Conservation (phyloP, 805 yeast species). For the Candida suzukii region DNA sequence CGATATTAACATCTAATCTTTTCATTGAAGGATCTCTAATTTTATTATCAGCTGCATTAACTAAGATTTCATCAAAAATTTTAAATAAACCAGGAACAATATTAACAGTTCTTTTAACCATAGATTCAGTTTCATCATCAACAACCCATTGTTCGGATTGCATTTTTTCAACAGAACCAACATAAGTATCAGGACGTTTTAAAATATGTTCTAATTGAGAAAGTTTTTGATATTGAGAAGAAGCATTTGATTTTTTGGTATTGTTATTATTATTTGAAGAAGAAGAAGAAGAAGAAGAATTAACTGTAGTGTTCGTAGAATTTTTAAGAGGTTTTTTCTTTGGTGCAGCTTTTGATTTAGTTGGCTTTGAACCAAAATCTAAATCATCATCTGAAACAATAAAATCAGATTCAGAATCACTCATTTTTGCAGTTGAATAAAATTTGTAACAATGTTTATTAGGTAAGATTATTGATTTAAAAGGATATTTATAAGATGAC, state of each 20-base stretch:
- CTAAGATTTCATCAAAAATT: conserved; percentile 94
- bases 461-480: too few species aligned
- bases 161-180: conserved; percentile 87
- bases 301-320: conserved; percentile 13
- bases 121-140: conserved; percentile 54
- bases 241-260: conserved; percentile 27
- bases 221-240: conserved; percentile 84
- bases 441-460: neutral
- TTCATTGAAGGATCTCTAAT: conserved; percentile 91
- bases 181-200: conserved; percentile 95
- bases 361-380: conserved; percentile 4
- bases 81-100: conserved; percentile 96
- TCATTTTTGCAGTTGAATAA: conserved; percentile 3
- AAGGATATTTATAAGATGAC: too few species aligned
- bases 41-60: conserved; percentile 98
- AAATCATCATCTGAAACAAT: conserved; percentile 5
- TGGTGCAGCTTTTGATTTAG: conserved; percentile 2
- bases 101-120: conserved; percentile 55
- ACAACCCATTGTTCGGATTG: conserved; percentile 81
- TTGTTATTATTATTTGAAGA: conserved; percentile 2
- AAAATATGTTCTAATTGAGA: conserved; percentile 94
- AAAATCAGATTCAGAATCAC: conserved; percentile 1
- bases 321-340: conserved; percentile 35
- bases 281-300: neutral
- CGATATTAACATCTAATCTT: conserved; percentile 74